phyloP scores from a whole-genome alignment of 2,329 filamentous ascomycete species.

The Hypoxylon sp. region DNA sequence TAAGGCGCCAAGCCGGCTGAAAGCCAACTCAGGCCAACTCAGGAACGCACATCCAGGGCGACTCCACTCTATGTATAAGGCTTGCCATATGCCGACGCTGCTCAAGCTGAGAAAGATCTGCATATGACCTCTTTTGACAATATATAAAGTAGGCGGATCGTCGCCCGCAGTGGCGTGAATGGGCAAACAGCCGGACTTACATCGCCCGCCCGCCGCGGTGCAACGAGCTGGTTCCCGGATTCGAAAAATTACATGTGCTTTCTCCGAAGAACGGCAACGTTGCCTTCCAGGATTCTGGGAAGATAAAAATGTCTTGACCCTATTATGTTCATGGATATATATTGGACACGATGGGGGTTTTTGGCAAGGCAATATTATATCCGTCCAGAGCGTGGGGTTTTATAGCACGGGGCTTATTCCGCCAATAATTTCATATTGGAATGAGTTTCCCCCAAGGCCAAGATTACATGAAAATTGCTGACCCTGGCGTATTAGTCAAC shows the following conservation, averaged over 20 bases:
- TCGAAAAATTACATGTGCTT: constrained; percentile 11
- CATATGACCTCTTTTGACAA: constrained; percentile 16
- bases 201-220: constrained; percentile 20
- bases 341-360: constrained; percentile 4
- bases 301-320: not conserved
- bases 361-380: not conserved
- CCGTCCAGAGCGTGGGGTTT: not conserved
- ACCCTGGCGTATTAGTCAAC: not conserved
- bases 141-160: constrained; percentile 41
- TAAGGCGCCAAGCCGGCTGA: constrained; percentile 44
- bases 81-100: constrained; percentile 31
- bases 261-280: constrained; percentile 25
- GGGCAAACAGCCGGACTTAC: constrained; percentile 33
- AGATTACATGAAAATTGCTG: not conserved
- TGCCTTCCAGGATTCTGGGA: constrained; percentile 7
- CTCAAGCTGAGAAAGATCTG: constrained; percentile 39
- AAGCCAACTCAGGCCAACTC: constrained; percentile 26
- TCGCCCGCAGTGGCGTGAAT: constrained; percentile 25
- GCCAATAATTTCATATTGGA: not conserved
- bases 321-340: not conserved
- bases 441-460: not conserved
- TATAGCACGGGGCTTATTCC: not conserved
- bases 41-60: constrained; percentile 18
- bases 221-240: constrained; percentile 24
- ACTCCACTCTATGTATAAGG: constrained; percentile 11